Conservation (phyloP, 768 basidiomycete genomes). For the Suillus subalutaceus region DNA sequence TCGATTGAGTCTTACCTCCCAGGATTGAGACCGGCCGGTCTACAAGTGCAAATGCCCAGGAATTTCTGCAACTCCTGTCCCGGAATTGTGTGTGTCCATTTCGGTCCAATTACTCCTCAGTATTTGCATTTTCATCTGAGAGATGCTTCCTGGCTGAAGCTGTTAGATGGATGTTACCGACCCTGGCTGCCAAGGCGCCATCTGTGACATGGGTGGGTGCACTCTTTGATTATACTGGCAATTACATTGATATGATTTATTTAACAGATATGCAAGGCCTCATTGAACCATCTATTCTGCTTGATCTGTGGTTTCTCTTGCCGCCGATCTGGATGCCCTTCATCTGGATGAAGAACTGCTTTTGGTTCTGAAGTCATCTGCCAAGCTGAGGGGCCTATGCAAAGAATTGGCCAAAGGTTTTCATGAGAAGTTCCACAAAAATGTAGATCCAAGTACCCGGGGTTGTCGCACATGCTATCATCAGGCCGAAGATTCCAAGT, state of each 20-base stretch:
- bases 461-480: not conserved
- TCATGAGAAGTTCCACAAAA: not conserved
- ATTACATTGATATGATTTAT: not conserved
- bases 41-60: not conserved
- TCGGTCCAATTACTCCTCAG: not conserved
- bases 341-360: not conserved
- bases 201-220: not conserved
- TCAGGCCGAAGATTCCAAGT: not conserved
- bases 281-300: not conserved
- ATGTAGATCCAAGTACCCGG: not conserved
- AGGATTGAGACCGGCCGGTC: not conserved
- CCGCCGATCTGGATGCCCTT: not conserved
- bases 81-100: not conserved
- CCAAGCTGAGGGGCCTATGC: not conserved
- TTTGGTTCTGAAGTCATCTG: not conserved
- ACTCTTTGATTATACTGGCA: not conserved
- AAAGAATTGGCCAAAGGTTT: not conserved
- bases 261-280: not conserved
- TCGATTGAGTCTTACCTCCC: not conserved
- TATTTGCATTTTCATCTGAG: not conserved
- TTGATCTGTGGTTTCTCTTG: not conserved
- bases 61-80: not conserved
- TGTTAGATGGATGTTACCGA: not conserved
- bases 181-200: not conserved
- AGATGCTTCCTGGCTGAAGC: not conserved